Conservation (phyloP, 2,329 filamentous ascomycete genomes). For the Diaporthe citri region DNA sequence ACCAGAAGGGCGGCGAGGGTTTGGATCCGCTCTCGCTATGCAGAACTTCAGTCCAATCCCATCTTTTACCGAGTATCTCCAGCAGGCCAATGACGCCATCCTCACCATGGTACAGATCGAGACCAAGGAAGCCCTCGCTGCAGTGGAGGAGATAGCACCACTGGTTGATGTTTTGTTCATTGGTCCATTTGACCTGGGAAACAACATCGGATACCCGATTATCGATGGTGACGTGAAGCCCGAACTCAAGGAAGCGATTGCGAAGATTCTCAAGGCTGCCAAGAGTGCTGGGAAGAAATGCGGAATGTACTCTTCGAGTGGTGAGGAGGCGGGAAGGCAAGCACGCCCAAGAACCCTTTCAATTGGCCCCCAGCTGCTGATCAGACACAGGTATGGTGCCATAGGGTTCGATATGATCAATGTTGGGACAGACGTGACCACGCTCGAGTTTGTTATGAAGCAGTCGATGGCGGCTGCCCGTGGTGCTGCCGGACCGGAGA, state of each 20-base stretch:
- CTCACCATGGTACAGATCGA: conserved; percentile 78
- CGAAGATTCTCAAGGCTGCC: conserved; percentile 68
- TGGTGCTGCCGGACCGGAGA: conserved; percentile 53
- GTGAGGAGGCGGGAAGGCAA: conserved; percentile 64
- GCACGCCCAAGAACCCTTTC: background rate
- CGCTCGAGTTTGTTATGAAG: conserved; percentile 60
- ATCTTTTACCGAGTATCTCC: conserved; percentile 67
- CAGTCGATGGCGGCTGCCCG: conserved; percentile 61
- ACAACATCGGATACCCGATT: conserved; percentile 73
- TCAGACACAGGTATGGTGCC: conserved; percentile 58
- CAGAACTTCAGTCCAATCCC: conserved; percentile 61
- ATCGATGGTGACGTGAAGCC: conserved; percentile 70
- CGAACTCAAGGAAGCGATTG: conserved; percentile 70
- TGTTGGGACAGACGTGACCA: conserved; percentile 68
- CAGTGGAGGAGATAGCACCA: conserved; percentile 72
- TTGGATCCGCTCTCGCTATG: conserved; percentile 68
- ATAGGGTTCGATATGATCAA: conserved; percentile 74
- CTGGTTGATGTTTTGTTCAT: conserved; percentile 75
- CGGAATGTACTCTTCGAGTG: conserved; percentile 69
- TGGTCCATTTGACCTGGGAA: conserved; percentile 75
- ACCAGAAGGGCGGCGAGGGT: conserved; percentile 65
- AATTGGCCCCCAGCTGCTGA: background rate
- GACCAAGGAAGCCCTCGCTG: conserved; percentile 71
- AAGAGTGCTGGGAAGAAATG: conserved; percentile 74
- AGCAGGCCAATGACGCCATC: conserved; percentile 68